Base-by-base conservation (phyloP, 192 early-diverging fungal genomes). In the Rhizophlyctis rosea region DNA sequence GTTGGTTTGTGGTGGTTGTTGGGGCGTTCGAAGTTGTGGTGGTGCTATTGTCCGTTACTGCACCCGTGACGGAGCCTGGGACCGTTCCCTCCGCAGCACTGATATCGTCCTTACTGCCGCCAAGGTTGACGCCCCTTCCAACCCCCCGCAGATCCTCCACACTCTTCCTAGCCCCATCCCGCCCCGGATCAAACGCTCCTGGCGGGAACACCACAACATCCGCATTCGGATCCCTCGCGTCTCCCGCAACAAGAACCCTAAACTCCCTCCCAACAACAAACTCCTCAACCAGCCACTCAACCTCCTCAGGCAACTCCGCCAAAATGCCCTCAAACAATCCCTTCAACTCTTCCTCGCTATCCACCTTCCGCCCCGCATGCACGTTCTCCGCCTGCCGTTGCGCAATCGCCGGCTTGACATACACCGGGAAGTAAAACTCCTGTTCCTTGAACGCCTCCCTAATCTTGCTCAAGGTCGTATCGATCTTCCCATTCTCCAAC, bases 181-280 rank as follows among this genome's bases (percentile, higher is more conserved):
- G n/a, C n/a, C n/a, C n/a, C n/a, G 39, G 39, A 18, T 55, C 13
- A 1, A 61, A 21, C 34, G 35, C 11, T 9, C 61, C 61, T n/a
- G 67, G 69, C 11, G 69, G 69, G 36, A 73, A 73, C 18, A 72
- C 60, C 16, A 73, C 63, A 13, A 71, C 7, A 47, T 69, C 62
- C 44, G 71, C 61, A 47, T 59, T 59, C 25, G 71, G 71, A 34
- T 68, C 68, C 9, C 71, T 13, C 21, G 68, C 65, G 30, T 70
- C 63, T 11, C 71, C 71, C 3, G 68, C 71, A n/a, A 73, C 48
- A 13, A 73, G 60, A 0, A 73, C 60, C 31, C 39, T 29, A 54
- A 71, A 73, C 39, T 62, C 35, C 1, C 44, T 4, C 50, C 71
- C 71, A 5, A 48, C 29, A 23, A 70, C 44, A 34, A 53, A 73